Evolutionary conservation across 2,329 filamentous ascomycete species (phyloP).

Genomic region (Botrytis cinerea): DNA sequence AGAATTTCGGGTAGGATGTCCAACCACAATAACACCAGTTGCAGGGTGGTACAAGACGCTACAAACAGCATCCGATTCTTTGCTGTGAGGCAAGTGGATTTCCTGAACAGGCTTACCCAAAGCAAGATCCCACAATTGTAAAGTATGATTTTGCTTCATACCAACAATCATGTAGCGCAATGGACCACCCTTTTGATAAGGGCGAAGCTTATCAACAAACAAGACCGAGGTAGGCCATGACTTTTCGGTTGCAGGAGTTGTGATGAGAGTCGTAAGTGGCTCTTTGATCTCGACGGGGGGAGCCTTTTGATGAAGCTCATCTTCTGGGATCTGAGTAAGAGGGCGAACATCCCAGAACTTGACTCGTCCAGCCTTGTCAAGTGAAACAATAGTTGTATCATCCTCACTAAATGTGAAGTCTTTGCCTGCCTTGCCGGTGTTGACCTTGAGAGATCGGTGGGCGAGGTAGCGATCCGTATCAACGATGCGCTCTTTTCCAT

Average conservation of each 20-base stretch:
- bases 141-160: constrained; percentile 98
- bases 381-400: constrained; percentile 87
- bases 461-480: constrained; percentile 86
- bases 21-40: constrained; percentile 91
- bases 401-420: constrained; percentile 98
- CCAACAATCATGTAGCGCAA: constrained; percentile 95
- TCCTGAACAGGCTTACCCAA: constrained; percentile 95
- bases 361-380: constrained; percentile 94
- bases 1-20: constrained; percentile 94
- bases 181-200: constrained; percentile 86
- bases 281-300: constrained; percentile 73
- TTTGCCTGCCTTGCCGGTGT: constrained; percentile 96
- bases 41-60: constrained; percentile 92
- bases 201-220: constrained; percentile 93
- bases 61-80: constrained; percentile 96
- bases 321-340: constrained; percentile 54
- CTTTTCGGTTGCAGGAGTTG: constrained; percentile 85
- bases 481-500: constrained; percentile 67
- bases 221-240: constrained; percentile 96
- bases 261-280: constrained; percentile 82
- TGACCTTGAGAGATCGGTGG: constrained; percentile 88
- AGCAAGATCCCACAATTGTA: constrained; percentile 97
- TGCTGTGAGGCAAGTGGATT: constrained; percentile 92
- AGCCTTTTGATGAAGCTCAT: constrained; percentile 28
- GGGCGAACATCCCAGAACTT: constrained; percentile 98